Base-by-base conservation (phyloP, 1,284 basidiomycete genomes). In the Cryptococcus wingfieldii region DNA sequence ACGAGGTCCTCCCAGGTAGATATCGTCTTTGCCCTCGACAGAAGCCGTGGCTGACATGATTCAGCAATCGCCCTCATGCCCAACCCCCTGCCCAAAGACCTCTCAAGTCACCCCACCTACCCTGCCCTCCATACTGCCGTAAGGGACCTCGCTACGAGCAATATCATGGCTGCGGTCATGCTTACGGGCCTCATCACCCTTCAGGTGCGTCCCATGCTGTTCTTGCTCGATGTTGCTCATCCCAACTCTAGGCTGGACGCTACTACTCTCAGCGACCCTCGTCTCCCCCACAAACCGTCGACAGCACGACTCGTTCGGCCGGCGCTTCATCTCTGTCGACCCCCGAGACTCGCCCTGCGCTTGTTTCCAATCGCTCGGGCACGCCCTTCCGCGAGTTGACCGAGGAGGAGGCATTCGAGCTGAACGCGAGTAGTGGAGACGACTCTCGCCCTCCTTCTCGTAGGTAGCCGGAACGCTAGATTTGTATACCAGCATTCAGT, bases 111-210 rank as follows among this genome's bases (percentile, higher is more conserved):
- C 50, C 64, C 65, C 12, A n/a, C 61, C 14, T 74, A 67, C 56
- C 68, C 70, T 0, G 59, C 56, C 4, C 59, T 74, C n/a, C 60
- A 63, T 6, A 63, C 59, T 3, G 67, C 68, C 1, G 72, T 72
- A 7, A 62, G 70, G 28, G 71, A 74, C 54, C 68, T 75, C 7
- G 74, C 74, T 27, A 71, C 67, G 51, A 68, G 72, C 57, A 75
- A 75, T 53, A 66, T 74, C 58, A 75, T 73, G 57, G 72, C 72
- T 5, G 66, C 72, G 3, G 72, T 75, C 50, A 75, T 75, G 74
- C 63, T 75, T 19, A 75, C 74, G 0, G 74, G 74, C 38, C 66
- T 75, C 55, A 71, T 75, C 68, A 53, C 69, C n/a, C 65, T 75
- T 13, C 74, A 75, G 60, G 72, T 70, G 47, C 43, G 70, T 57